A percentile compares a stretch with the other conserved stretches of the same genome.
Evolutionary conservation across 2,329 filamentous ascomycete genomes (phyloP).

Genomic region (Boeremia exigua): DNA sequence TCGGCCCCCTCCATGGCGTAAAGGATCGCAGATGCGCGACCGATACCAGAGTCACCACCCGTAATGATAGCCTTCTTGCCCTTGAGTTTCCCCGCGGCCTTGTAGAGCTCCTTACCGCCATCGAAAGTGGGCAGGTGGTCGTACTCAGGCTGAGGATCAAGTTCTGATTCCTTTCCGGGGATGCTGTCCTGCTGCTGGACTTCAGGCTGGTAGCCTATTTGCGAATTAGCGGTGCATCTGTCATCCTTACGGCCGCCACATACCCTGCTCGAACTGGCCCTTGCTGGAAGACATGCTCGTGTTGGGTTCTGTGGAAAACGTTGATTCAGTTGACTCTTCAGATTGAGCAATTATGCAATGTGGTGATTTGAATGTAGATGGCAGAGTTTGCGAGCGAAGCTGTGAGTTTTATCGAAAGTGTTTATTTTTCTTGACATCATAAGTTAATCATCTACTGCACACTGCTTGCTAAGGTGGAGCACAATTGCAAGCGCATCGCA

Average conservation of each 20-base stretch:
- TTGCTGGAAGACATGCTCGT: slow-evolving; percentile 39
- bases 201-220: slow-evolving; percentile 55
- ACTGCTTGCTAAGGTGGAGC: slow-evolving; percentile 23
- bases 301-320: not conserved
- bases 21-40: slow-evolving; percentile 74
- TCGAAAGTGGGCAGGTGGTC: slow-evolving; percentile 72
- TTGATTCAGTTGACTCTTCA: not conserved
- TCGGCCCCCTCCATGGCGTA: slow-evolving; percentile 84
- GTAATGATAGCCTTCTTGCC: slow-evolving; percentile 81
- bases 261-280: slow-evolving; percentile 47
- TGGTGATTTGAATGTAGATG: not conserved
- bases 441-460: slow-evolving; percentile 20
- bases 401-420: slow-evolving; percentile 20
- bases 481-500: slow-evolving; percentile 4
- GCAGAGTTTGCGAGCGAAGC: slow-evolving; percentile 4
- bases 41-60: slow-evolving; percentile 80
- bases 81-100: slow-evolving; percentile 75
- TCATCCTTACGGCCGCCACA: not conserved
- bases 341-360: not conserved
- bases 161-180: slow-evolving; percentile 61
- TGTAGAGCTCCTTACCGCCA: slow-evolving; percentile 73
- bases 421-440: slow-evolving; percentile 36
- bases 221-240: not conserved
- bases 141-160: slow-evolving; percentile 66
- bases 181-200: slow-evolving; percentile 56